A percentile compares a stretch with the other conserved stretches of the same genome.
phyloP scores from a whole-genome alignment of 1,284 basidiomycete species.

The Schizopora paradoxa region DNA sequence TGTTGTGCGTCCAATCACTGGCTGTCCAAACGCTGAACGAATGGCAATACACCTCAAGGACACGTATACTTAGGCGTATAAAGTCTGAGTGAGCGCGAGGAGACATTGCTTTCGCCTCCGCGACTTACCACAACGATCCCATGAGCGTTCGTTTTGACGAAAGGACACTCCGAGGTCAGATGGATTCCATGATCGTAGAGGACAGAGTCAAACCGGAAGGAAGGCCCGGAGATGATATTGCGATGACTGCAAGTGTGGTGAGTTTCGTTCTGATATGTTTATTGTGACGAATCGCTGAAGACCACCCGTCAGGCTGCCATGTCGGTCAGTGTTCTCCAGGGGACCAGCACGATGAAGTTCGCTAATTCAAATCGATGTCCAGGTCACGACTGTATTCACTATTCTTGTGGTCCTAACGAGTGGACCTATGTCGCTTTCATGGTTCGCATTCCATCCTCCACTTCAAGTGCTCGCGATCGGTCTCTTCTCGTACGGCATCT shows the following conservation, averaged over 20 bases:
- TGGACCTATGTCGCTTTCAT: slow-evolving; percentile 42
- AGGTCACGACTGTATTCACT: slow-evolving; percentile 13
- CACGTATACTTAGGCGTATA: no score
- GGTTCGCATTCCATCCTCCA: slow-evolving; percentile 63
- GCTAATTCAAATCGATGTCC: background rate
- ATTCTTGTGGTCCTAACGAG: slow-evolving; percentile 37
- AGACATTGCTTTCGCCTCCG: no score
- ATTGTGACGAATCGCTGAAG: no score
- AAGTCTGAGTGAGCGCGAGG: no score
- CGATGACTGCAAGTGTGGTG: slow-evolving; percentile 37
- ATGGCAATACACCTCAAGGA: no score
- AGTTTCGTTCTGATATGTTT: slow-evolving; percentile 22
- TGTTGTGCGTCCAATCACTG: no score
- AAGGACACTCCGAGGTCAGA: no score
- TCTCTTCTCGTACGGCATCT: slow-evolving; percentile 57
- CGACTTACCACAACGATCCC: no score
- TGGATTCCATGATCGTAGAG: background rate
- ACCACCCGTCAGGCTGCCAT: slow-evolving; percentile 15
- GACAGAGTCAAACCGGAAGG: slow-evolving; percentile 30
- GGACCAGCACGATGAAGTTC: background rate
- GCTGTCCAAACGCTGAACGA: no score
- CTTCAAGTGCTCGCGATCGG: slow-evolving; percentile 52
- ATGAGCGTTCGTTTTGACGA: no score
- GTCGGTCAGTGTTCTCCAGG: slow-evolving; percentile 1
- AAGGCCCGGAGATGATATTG: slow-evolving; percentile 36